Percentiles rank a stretch among this genome's conserved stretches.
Evolutionary conservation across 106 monocot species (phyloP).

Genomic region (Chionographis japonica): DNA sequence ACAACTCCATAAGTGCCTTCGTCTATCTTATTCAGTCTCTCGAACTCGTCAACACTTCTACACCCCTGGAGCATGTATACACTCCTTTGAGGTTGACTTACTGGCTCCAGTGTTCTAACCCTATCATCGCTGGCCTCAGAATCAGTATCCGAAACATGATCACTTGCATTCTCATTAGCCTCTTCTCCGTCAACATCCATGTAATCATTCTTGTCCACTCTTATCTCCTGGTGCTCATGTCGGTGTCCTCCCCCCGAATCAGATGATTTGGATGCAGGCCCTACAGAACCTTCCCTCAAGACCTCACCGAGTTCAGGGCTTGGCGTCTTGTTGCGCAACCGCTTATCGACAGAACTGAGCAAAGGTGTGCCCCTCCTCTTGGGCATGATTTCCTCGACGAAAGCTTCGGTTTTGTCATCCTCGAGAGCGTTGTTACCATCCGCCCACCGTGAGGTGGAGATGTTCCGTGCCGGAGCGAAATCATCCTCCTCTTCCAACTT

Average conservation of each 20-base stretch:
- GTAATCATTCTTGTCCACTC: constrained; percentile 29
- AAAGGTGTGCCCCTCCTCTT: constrained; percentile 20
- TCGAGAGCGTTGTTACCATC: constrained; percentile 16
- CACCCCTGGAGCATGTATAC: constrained; percentile 73
- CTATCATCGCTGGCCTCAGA: constrained; percentile 17
- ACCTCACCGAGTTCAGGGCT: constrained; percentile 46
- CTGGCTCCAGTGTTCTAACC: constrained; percentile 24
- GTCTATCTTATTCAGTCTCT: constrained; percentile 71
- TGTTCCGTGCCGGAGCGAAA: constrained; percentile 5
- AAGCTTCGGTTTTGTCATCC: constrained; percentile 6
- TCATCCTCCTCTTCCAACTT: constrained; percentile 15
- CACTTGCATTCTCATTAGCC: constrained; percentile 8
- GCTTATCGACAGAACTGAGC: neutral
- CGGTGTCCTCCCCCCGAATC: constrained; percentile 9
- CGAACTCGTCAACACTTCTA: constrained; percentile 82
- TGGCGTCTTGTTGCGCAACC: constrained; percentile 13
- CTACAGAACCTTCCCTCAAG: constrained; percentile 19
- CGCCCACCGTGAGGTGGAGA: constrained; percentile 45
- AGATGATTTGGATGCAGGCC: constrained; percentile 14
- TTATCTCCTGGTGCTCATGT: constrained; percentile 13
- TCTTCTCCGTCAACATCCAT: constrained; percentile 35
- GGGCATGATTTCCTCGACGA: neutral
- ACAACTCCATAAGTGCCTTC: constrained; percentile 87
- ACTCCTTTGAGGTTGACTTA: constrained; percentile 38
- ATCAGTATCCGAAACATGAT: constrained; percentile 4